phyloP scores from a whole-genome alignment of 805 yeast genomes.

The Ogataea pini region DNA sequence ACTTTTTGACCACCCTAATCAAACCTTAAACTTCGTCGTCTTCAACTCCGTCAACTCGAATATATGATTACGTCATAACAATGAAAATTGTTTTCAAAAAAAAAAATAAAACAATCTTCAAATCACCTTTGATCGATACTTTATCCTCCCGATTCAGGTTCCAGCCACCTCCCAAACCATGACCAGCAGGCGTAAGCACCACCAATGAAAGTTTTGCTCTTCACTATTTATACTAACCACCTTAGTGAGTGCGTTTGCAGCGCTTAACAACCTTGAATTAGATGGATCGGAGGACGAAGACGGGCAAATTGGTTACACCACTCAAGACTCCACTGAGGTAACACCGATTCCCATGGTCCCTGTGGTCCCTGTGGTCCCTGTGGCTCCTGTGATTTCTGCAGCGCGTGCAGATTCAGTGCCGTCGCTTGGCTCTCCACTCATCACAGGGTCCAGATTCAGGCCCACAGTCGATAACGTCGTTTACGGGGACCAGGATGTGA shows the following conservation, averaged over 20 bases:
- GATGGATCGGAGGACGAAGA: constrained; percentile 14
- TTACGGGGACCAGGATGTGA: constrained; percentile 33
- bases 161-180: background rate
- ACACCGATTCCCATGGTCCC: constrained; percentile 1
- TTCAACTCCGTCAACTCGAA: no score
- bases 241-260: constrained; percentile 37
- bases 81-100: background rate
- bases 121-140: background rate
- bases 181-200: constrained; percentile 4
- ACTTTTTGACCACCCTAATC: no score
- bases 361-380: no score
- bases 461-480: constrained; percentile 42
- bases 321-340: constrained; percentile 9
- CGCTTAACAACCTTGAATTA: constrained; percentile 22
- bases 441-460: constrained; percentile 38
- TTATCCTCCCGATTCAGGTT: no score
- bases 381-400: background rate
- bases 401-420: background rate
- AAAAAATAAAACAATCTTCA: no score
- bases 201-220: background rate
- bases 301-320: constrained; percentile 13
- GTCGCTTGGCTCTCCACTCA: constrained; percentile 1
- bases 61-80: no score
- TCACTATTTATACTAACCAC: background rate
- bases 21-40: no score